Percentiles rank a stretch among this genome's conserved stretches.
Evolutionary conservation across 1,139 yeast genomes (phyloP).

Genomic region (Candida sp.): DNA sequence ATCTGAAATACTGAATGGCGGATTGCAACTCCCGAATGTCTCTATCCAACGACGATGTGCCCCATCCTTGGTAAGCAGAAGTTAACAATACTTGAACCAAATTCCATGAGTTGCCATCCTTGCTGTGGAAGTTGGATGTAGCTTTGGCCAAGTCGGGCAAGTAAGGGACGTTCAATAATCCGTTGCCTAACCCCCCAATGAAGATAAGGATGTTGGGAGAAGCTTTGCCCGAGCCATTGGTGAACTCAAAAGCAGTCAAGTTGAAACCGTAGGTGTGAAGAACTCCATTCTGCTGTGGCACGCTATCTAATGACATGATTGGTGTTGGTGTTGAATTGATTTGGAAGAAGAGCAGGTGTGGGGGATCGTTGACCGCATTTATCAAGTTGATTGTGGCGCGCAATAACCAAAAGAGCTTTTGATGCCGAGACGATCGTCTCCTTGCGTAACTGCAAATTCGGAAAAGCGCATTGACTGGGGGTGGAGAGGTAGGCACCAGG

Average conservation of each 20-base stretch:
- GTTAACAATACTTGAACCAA: conserved; percentile 64
- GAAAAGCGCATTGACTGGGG: too few species aligned
- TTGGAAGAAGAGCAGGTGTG: too few species aligned
- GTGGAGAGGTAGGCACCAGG: too few species aligned
- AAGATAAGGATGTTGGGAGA: conserved; percentile 56
- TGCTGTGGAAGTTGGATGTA: conserved; percentile 22
- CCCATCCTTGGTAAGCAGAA: conserved; percentile 79
- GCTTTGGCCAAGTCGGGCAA: conserved; percentile 51
- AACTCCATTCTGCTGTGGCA: conserved; percentile 28
- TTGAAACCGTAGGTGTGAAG: conserved; percentile 40
- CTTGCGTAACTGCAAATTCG: too few species aligned
- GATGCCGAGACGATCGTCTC: too few species aligned
- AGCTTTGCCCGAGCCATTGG: conserved; percentile 11
- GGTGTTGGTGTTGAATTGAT: too few species aligned
- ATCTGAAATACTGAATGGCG: conserved; percentile 56
- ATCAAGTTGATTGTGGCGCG: too few species aligned
- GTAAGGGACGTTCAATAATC: conserved; percentile 78
- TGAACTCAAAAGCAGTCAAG: conserved; percentile 55
- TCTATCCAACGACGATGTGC: conserved; percentile 63
- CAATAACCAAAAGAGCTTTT: too few species aligned
- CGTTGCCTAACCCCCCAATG: conserved; percentile 81
- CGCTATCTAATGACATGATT: conserved; percentile 13
- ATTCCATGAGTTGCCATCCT: conserved; percentile 51
- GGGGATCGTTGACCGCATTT: too few species aligned
- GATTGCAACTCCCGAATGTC: conserved; percentile 64